Evolutionary conservation across 257 asterid genomes (phyloP).

Genomic region (Solanum piurae): DNA sequence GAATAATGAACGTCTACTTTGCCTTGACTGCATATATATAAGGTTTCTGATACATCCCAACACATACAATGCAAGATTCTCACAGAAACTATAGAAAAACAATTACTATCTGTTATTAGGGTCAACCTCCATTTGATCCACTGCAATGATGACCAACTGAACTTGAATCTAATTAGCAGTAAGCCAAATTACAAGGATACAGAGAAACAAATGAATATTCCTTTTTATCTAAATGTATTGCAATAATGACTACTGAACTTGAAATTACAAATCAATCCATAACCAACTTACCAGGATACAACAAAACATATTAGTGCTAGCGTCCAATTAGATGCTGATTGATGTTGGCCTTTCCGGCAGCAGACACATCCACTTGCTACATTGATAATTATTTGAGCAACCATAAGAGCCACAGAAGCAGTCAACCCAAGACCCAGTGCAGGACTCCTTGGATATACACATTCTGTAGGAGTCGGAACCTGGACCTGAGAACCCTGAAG

Average conservation of each 20-base stretch:
- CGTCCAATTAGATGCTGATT: slow-evolving; percentile 50
- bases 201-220: background rate
- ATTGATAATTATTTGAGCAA: slow-evolving; percentile 67
- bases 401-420: slow-evolving; percentile 66
- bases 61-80: background rate
- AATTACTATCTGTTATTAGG: background rate
- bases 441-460: slow-evolving; percentile 84
- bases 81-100: background rate
- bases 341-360: slow-evolving; percentile 59
- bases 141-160: background rate
- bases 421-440: slow-evolving; percentile 69
- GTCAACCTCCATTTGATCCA: background rate
- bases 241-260: background rate
- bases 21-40: background rate
- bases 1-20: background rate
- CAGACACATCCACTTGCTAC: slow-evolving; percentile 81
- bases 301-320: slow-evolving; percentile 67
- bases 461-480: slow-evolving; percentile 50
- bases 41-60: background rate
- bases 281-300: slow-evolving; percentile 66
- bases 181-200: background rate
- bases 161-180: background rate
- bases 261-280: background rate
- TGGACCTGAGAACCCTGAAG: slow-evolving; percentile 59
- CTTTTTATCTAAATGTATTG: background rate